Evolutionary conservation across 164 flowering plant genomes (phyloP).

Genomic region (Umbilicus rupestris): DNA sequence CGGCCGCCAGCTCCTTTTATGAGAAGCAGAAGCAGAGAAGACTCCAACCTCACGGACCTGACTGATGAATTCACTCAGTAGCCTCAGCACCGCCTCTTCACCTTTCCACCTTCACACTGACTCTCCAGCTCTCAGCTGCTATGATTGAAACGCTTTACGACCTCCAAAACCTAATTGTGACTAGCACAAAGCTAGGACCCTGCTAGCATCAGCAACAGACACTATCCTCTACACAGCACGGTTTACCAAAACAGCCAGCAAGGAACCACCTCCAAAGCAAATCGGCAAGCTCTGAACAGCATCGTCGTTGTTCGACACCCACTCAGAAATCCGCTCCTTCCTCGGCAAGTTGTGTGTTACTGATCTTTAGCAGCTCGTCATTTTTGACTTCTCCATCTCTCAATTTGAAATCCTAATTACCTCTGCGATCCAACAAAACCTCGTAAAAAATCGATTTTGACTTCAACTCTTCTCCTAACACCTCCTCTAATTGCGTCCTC

Average conservation of each 20-base stretch:
- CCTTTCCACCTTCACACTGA: too few species aligned
- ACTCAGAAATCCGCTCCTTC: constrained; percentile 51
- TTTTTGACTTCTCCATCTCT: background rate
- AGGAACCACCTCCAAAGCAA: constrained; percentile 61
- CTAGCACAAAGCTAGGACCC: too few species aligned
- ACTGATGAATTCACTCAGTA: too few species aligned
- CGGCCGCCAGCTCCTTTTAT: too few species aligned
- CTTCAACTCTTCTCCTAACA: background rate
- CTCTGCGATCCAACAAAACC: background rate
- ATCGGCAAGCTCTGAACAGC: constrained; percentile 63
- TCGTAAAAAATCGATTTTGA: background rate
- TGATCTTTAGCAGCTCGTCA: background rate
- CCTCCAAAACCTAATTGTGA: too few species aligned
- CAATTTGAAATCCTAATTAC: too few species aligned
- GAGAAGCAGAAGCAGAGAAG: too few species aligned
- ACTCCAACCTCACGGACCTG: too few species aligned
- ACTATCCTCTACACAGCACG: constrained; percentile 79
- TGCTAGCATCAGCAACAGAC: constrained; percentile 88
- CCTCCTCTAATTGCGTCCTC: constrained; percentile 11
- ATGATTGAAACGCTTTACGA: too few species aligned
- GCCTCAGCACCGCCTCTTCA: too few species aligned
- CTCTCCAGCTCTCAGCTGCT: too few species aligned
- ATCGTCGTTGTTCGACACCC: constrained; percentile 68
- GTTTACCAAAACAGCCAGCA: constrained; percentile 68
- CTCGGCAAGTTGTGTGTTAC: too few species aligned